Percentiles rank a stretch among this genome's conserved stretches.
phyloP scores from a whole-genome alignment of 1,139 yeast species.

The Pichia sp. region DNA sequence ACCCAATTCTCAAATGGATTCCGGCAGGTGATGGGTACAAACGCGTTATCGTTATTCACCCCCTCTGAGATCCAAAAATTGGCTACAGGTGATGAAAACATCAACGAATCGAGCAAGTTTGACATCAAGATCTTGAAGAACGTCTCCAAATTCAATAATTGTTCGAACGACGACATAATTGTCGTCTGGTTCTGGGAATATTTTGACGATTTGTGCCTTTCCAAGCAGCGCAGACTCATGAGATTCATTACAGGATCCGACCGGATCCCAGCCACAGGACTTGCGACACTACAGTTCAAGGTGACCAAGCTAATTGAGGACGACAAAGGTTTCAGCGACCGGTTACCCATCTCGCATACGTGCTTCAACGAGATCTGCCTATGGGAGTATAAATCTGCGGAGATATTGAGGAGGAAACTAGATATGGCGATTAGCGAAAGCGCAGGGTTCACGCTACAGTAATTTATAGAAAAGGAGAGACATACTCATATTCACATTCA shows the following conservation, averaged over 20 bases:
- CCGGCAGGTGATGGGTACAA: conserved; percentile 70
- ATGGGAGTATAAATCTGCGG: conserved; percentile 55
- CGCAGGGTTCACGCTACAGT: conserved; percentile 75
- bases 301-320: conserved; percentile 50
- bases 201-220: conserved; percentile 43
- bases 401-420: conserved; percentile 54
- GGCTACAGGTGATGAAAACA: conserved; percentile 71
- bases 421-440: conserved; percentile 68
- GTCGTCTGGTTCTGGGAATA: conserved; percentile 86
- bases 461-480: not conserved
- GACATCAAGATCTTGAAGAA: conserved; percentile 67
- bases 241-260: conserved; percentile 88
- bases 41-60: conserved; percentile 70
- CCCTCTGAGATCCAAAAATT: conserved; percentile 78
- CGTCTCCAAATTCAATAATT: conserved; percentile 70
- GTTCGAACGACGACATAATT: conserved; percentile 43
- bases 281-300: conserved; percentile 66
- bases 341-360: conserved; percentile 84
- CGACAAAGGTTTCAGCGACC: conserved; percentile 34
- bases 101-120: conserved; percentile 35
- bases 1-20: conserved; percentile 67
- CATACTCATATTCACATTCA: not conserved
- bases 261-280: conserved; percentile 88
- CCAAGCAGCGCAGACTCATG: conserved; percentile 58
- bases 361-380: conserved; percentile 87